phyloP scores from a whole-genome alignment of 371 early-diverging fungal genomes.

The Mucor velutinosus region DNA sequence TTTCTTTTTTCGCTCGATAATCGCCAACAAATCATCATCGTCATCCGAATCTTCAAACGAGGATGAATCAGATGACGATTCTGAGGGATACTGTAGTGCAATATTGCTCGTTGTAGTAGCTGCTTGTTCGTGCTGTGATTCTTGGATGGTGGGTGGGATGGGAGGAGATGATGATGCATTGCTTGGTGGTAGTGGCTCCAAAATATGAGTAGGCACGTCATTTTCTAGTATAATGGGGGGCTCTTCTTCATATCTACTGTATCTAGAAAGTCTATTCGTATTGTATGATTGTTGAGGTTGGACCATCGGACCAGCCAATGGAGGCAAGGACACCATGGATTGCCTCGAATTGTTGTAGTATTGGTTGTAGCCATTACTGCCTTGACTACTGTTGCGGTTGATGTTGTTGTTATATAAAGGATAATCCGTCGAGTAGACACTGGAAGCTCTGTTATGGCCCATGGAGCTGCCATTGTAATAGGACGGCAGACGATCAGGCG shows the following conservation, averaged over 20 bases:
- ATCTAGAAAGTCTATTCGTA: constrained; percentile 3
- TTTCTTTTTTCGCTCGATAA: constrained; percentile 22
- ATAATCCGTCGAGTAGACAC: neutral
- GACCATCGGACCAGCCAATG: constrained; percentile 1
- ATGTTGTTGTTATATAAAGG: neutral
- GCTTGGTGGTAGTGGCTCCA: constrained; percentile 8
- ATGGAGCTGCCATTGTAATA: constrained; percentile 3
- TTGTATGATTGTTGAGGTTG: neutral
- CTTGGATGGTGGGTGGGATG: neutral
- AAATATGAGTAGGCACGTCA: constrained; percentile 28
- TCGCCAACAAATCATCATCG: constrained; percentile 22
- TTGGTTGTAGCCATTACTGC: neutral
- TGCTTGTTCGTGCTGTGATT: constrained; percentile 2
- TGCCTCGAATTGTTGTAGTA: neutral
- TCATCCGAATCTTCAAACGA: constrained; percentile 22
- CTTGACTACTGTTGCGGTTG: neutral
- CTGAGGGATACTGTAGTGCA: neutral
- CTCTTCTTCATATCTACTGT: neutral
- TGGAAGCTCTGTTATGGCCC: neutral
- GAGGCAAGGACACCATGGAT: constrained; percentile 7
- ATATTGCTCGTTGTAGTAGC: neutral
- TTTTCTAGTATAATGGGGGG: neutral
- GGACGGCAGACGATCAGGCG: constrained; percentile 21
- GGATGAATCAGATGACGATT: constrained; percentile 1
- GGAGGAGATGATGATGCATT: neutral